phyloP scores from a whole-genome alignment of 176 grass and related monocot species.

The Oryza punctata region DNA sequence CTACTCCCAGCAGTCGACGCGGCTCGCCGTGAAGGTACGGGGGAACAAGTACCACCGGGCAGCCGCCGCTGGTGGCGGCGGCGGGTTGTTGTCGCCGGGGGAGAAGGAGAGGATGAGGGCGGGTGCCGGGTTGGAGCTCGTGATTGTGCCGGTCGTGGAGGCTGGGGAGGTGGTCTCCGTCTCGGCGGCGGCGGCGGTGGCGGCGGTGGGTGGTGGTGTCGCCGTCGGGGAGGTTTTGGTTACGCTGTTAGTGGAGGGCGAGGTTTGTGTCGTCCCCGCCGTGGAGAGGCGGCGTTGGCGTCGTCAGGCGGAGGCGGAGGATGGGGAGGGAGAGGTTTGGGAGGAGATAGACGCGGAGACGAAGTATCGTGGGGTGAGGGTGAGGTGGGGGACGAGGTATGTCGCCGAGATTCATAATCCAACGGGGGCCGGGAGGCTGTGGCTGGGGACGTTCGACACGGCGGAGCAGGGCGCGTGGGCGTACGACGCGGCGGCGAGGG shows the following conservation, averaged over 20 bases:
- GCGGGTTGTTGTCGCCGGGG: background rate
- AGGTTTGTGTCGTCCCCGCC: background rate
- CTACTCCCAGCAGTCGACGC: background rate
- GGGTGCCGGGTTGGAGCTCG: background rate
- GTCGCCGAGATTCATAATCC: constrained; percentile 49
- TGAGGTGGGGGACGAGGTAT: constrained; percentile 15
- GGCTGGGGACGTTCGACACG: constrained; percentile 51
- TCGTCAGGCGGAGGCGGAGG: background rate
- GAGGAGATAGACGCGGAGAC: no score
- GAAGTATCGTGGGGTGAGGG: constrained; percentile 33
- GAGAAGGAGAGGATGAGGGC: no score
- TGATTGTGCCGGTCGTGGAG: background rate
- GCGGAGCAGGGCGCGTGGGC: constrained; percentile 47
- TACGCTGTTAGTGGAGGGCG: background rate
- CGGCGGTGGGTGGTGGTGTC: no score
- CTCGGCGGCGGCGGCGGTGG: background rate
- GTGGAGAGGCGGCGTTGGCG: background rate
- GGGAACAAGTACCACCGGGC: no score
- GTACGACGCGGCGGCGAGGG: background rate
- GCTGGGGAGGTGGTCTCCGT: no score
- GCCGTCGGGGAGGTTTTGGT: background rate
- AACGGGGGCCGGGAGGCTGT: background rate
- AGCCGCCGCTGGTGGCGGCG: no score
- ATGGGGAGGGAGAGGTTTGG: background rate
- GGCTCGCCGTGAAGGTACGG: background rate